Evolutionary conservation across 148 eudicot genomes (phyloP).

Genomic region (Suaeda aralocaspica): DNA sequence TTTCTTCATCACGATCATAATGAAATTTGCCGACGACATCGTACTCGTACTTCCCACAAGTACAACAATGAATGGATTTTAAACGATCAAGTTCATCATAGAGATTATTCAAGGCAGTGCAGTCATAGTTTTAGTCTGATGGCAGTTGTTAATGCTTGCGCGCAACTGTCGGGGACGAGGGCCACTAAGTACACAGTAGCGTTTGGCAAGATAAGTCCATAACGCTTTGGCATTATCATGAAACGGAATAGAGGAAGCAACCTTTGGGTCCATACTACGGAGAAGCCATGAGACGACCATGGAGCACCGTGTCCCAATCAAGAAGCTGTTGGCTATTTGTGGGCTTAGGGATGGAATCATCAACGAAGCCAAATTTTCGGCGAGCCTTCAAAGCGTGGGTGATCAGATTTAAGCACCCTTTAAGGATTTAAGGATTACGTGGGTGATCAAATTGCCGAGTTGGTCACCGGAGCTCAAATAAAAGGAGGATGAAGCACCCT

Average conservation of each 20-base stretch:
- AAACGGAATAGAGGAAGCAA: neutral
- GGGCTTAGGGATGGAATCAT: no score
- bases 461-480: no score
- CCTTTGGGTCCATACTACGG: neutral
- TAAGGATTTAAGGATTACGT: no score
- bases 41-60: neutral
- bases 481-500: no score
- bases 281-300: no score
- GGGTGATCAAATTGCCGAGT: no score
- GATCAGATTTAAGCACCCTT: no score
- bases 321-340: no score
- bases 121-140: neutral
- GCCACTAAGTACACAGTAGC: neutral
- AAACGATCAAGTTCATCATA: neutral
- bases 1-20: neutral
- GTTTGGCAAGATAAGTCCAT: neutral
- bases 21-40: neutral
- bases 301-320: neutral
- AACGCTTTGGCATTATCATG: neutral
- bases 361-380: no score
- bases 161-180: neutral
- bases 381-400: no score
- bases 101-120: neutral
- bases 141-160: neutral
- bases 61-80: neutral